Evolutionary conservation across 2,329 filamentous ascomycete species (phyloP), one percentile per base, ranked within the genome.

Genomic region (Gliomastix tumulicola): DNA sequence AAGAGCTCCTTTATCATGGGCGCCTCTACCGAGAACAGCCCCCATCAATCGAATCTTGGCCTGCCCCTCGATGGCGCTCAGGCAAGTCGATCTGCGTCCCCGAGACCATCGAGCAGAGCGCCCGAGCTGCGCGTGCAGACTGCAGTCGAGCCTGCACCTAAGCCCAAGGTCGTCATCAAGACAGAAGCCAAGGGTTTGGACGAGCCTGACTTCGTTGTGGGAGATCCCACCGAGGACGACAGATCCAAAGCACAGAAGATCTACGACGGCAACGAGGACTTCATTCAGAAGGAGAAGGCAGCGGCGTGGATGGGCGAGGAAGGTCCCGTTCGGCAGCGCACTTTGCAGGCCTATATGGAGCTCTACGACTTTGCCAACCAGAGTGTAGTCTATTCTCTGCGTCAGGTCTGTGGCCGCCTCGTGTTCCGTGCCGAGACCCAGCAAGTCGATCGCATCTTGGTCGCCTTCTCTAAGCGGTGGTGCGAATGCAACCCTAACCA

Each of bases 371-470:
- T 92, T 65, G 68, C 76, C 7, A 82, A 83, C 48, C 71, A 84
- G 51, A 94, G 86, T 56, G 82, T 97, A 33, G 71, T 97, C 13
- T 70, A 74, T 25, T 79, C 86, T 7, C 69, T 97, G 44, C 80
- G 92, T 19, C 76, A 82, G 41, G 71, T 98, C 19, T 98, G 92
- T 57, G 76, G 76, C 36, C 82, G 86, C 21, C 69, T 97, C 18
- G 72, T 92, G 5, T 70, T 98, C 39, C 85, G 86, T 47, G 92
- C 86, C 28, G 92, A 98, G 62, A 94, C 89, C 4, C 92, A 98
- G 60, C 90, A 98, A 59, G 87, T 98, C 16, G 92, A 98, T 56
- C 84, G 92, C 22, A 90, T 98, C 41, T 65, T 98, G 44, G 86
- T 94, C 50, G 83, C 85, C 16, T 90, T 97, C 50, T 87, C 92